Evolutionary conservation across 2,329 filamentous ascomycete genomes (phyloP).

Genomic region (Trichoderma semiorbis): DNA sequence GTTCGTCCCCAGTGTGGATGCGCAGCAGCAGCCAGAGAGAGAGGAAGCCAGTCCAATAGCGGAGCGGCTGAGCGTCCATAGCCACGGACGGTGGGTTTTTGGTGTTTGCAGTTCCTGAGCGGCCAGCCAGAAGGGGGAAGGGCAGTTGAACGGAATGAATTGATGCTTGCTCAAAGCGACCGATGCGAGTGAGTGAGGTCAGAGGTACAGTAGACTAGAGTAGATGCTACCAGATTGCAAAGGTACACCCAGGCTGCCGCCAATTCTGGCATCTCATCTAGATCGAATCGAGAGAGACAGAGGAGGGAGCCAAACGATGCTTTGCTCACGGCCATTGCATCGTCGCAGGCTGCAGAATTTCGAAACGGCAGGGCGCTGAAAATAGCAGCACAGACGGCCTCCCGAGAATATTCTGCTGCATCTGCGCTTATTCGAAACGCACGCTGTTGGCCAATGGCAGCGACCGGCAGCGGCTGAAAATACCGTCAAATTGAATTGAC

Average conservation of each 20-base stretch:
- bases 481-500: background rate
- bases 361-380: conserved; percentile 19
- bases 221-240: background rate
- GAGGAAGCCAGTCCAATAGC: conserved; percentile 9
- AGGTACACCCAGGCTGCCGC: background rate
- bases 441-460: background rate
- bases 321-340: background rate
- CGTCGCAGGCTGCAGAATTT: conserved; percentile 5
- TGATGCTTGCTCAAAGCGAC: background rate
- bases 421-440: background rate
- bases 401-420: background rate
- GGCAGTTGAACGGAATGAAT: background rate
- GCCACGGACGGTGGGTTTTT: conserved; percentile 15
- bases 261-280: background rate
- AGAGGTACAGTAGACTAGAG: background rate
- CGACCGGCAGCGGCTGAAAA: background rate
- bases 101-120: background rate
- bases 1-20: conserved; percentile 7
- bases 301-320: conserved; percentile 11
- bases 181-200: background rate
- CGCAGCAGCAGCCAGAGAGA: background rate
- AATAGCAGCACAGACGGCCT: conserved; percentile 10
- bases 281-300: background rate
- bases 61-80: conserved; percentile 17
- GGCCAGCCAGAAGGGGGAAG: conserved; percentile 14